Evolutionary conservation across 768 basidiomycete genomes (phyloP), one percentile per base, ranked within the genome.

Genomic region (Pisolithus orientalis): DNA sequence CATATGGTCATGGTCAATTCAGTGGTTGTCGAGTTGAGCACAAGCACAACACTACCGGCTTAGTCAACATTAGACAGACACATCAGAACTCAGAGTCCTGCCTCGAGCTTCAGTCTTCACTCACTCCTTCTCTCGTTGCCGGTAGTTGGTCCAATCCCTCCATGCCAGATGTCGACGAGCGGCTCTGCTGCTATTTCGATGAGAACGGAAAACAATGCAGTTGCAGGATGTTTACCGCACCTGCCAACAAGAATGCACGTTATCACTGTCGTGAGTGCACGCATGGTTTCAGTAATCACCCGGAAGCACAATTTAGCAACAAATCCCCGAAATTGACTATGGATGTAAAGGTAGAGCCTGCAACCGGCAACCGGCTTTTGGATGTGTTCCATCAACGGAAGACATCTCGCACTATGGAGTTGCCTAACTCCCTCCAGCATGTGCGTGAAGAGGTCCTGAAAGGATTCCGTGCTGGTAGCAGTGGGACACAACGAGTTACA

Each of bases 221-320:
- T 27, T 52, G 51, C 17, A 34, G 47, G 27, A 16, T 7, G 31
- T 52, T 47, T 34, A 47, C 25, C 14, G 14, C 21, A 37, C 51
- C 51, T 21, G 21, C 24, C 11, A 17, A 47, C 24, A 34, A 25
- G 2, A n/a, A 24, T 21, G 43, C 51, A 17, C 51, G 17, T 3
- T 38, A 46, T 25, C 21, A 21, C 29, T 52, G 51, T 38, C 16
- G 8, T 21, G 51, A 52, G 28, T 52, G 51, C 45, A 28, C 16
- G 14, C 51, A 52, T 29, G 45, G 51, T 9, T 38, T 39, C 16
- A 52, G 51, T 31, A 52, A 52, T 9, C 51, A 52, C 31, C 49
- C 13, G 24, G 3, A 39, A 37, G 28, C 37, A n/a, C 25, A 17
- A 8, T 39, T 7, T 29, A 3, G 39, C 21, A 25, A 34, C 21